These are phyloP conservation scores for Kwoniella dejecticola DNA, from an alignment of 768 basidiomycete species.

Conservation along the genomic window DNA sequence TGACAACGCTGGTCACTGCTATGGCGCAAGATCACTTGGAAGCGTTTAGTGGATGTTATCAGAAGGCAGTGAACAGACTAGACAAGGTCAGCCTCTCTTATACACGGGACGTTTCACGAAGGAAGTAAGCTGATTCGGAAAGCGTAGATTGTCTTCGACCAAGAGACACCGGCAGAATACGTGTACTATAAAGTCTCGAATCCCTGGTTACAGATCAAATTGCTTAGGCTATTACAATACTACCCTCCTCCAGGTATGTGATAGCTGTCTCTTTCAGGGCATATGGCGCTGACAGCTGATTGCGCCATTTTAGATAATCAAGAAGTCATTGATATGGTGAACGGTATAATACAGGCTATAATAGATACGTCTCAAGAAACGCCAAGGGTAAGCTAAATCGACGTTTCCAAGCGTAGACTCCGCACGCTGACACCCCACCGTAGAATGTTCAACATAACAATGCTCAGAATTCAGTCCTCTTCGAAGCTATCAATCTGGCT, in stretches of 20 bases:
- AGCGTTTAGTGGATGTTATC: constrained; percentile 87
- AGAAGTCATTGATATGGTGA: constrained; percentile 71
- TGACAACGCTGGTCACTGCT: constrained; percentile 89
- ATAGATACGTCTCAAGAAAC: constrained; percentile 87
- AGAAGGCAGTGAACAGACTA: constrained; percentile 88
- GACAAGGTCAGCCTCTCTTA: constrained; percentile 64
- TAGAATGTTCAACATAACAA: constrained; percentile 97
- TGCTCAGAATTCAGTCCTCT: constrained; percentile 95
- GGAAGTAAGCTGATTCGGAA: neutral
- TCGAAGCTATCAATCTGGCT: constrained; percentile 94
- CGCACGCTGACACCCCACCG: neutral
- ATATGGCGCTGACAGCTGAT: neutral
- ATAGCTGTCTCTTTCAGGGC: neutral
- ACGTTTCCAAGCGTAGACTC: neutral
- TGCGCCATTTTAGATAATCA: constrained; percentile 92
- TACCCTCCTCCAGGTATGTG: constrained; percentile 87
- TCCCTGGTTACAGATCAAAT: constrained; percentile 96
- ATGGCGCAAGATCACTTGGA: constrained; percentile 92
- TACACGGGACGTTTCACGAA: neutral
- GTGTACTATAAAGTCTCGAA: constrained; percentile 97
- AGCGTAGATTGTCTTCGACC: constrained; percentile 79
- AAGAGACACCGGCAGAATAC: constrained; percentile 84
- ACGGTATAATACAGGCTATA: constrained; percentile 81
- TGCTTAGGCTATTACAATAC: constrained; percentile 88
- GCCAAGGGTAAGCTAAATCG: constrained; percentile 57